Evolutionary conservation across 2,329 filamentous ascomycete species (phyloP), one percentile per base, ranked within the genome.

Genomic region (Colletotrichum navitas): DNA sequence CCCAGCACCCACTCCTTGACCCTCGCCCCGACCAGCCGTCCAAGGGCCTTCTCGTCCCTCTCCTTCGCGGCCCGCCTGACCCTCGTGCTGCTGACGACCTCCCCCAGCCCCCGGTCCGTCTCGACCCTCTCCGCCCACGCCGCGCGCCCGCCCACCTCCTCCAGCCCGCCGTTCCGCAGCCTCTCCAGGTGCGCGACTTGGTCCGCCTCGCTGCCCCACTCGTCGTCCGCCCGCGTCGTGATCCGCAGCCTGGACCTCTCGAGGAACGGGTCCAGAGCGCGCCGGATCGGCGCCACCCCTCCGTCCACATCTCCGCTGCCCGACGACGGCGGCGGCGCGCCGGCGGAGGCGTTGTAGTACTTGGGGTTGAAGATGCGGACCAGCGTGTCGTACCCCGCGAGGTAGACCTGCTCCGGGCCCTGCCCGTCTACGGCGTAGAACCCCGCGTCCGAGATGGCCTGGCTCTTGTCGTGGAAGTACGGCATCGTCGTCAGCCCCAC

Each of bases 361-460:
- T 92, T 93, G 0, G 91, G 87, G 60, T 93, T 85, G 65, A 93
- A 88, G 63, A 95, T 89, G 26, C 93, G 88, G 21, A 92, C 89
- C 8, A 95, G 81, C 0, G 93, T 95, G 76, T 95, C 93, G 78
- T 90, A 95, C 36, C 93, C 93, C 1, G 90, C 88, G 2, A 95
- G 86, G 76, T 93, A 93, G 5, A 93, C 82, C 76, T 94, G 92
- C 64, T 86, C 82, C 10, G 79, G 77, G 12, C 77, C 59, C 12
- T 41, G 47, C 39, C 18, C 67, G 39, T 29, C 55, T 12, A 43
- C 29, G 47, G 77, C 64, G 74, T 88, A 90, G 47, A 83, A 82
- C 0, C 82, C 81, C 0, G 80, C 79, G 11, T 79, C 76, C 0
- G 84, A 81, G 36, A 95, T 89, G 1, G 88, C 89, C 16, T 77